A percentile compares a stretch with the other conserved stretches of the same genome.
Conservation (phyloP, 176 grass and related monocot genomes). For the Elaeis guineensis region DNA sequence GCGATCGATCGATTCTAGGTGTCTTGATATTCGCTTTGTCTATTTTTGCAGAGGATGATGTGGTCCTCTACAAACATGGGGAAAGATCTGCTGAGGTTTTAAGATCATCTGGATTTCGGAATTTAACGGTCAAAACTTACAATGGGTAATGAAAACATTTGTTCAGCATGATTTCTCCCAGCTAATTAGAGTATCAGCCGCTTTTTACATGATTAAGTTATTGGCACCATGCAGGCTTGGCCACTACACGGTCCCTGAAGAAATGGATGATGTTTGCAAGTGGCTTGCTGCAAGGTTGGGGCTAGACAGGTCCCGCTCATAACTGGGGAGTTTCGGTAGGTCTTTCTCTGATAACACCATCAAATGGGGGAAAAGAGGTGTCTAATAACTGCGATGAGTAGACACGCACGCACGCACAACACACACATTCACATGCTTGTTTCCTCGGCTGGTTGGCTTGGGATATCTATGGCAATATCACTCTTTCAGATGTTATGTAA, state of each 20-base stretch:
- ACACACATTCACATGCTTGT: too few species aligned
- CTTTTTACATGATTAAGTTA: background rate
- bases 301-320: slow-evolving; percentile 42
- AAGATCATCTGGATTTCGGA: slow-evolving; percentile 50
- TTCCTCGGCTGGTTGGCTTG: too few species aligned
- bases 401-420: too few species aligned
- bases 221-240: slow-evolving; percentile 47
- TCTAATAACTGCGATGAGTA: too few species aligned
- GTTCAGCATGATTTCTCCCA: background rate
- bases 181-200: background rate
- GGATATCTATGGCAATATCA: too few species aligned
- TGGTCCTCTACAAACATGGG: slow-evolving; percentile 64
- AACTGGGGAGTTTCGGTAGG: too few species aligned
- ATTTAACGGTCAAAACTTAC: slow-evolving; percentile 58
- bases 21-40: background rate
- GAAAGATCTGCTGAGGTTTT: slow-evolving; percentile 70
- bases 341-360: too few species aligned
- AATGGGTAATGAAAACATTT: slow-evolving; percentile 48
- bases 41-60: slow-evolving; percentile 57
- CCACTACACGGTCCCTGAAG: slow-evolving; percentile 89
- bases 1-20: too few species aligned
- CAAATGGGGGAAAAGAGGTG: too few species aligned
- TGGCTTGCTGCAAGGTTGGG: slow-evolving; percentile 71
- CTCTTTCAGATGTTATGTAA: too few species aligned
- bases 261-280: slow-evolving; percentile 87